Percentiles rank a stretch among this genome's conserved stretches.
Evolutionary conservation across 345 rosid species (phyloP).

Genomic region (Citrus sp.): DNA sequence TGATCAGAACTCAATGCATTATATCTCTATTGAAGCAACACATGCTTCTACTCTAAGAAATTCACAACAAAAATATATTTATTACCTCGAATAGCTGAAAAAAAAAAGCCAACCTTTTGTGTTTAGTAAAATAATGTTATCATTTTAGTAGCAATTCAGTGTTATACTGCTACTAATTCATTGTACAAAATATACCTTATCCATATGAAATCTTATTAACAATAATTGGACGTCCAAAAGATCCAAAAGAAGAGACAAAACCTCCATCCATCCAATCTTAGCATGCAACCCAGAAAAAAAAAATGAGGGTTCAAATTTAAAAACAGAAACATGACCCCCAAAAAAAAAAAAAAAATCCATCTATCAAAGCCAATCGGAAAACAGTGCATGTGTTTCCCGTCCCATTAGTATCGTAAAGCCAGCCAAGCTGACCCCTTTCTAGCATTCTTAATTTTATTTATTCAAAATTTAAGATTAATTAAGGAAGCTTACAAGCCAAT

Average conservation of each 20-base stretch:
- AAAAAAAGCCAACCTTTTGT: no score
- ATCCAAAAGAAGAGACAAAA: neutral
- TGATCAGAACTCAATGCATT: neutral
- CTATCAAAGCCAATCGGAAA: neutral
- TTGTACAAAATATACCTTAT: no score
- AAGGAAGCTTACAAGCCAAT: neutral
- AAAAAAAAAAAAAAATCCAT: neutral
- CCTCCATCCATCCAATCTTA: neutral
- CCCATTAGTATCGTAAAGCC: neutral
- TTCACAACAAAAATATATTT: neutral
- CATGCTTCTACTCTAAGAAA: neutral
- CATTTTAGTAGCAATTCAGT: no score
- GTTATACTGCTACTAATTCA: no score
- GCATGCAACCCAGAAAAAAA: neutral
- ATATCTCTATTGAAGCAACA: neutral
- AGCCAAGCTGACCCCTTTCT: neutral
- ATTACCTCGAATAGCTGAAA: neutral
- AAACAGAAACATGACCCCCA: neutral
- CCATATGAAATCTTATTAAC: no score
- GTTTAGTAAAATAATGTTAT: no score
- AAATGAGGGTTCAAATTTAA: no score
- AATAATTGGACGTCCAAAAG: neutral
- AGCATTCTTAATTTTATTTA: neutral
- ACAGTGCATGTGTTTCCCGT: neutral
- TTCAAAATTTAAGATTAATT: neutral